Base-by-base conservation (phyloP, 2,329 filamentous ascomycete genomes). In the Xylariaceae sp. region DNA sequence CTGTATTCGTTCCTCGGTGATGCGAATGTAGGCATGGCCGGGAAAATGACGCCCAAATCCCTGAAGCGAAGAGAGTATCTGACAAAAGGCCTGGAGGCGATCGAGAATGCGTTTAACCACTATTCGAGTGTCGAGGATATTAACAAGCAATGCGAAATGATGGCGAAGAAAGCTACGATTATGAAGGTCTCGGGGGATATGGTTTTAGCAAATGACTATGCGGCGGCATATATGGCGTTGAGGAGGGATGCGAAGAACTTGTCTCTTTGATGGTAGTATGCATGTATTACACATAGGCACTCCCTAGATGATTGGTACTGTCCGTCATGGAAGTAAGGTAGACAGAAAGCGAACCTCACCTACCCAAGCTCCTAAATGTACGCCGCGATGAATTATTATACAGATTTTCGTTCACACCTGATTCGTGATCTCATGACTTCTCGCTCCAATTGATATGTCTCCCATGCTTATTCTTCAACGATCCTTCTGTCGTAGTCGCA, bases 151-250 rank as follows among this genome's bases (percentile, higher is more conserved):
- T 85, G 88, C 62, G 86, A 90, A 67, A 83, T 88, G 74, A 79
- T 91, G 71, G 85, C 86, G 17, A 94, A 94, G 74, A 91, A 89
- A 69, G 86, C 87, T 3, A 83, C 83, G 44, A 78, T 95, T 44
- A 87, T 89, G 74, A 83, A 85, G 66, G 71, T 86, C 42, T 75
- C 80, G 7, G 87, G 85, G 1, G 86, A 90, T 58, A 67, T 75
- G 56, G 74, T 73, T 15, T 60, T 84, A 54, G 82, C 85, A 1
- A 85, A 86, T 58, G 82, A 86, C 54, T 85, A 78, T 58, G 84
- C 85, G 1, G 81, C 82, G 2, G 79, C 77, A 55, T 89, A 87
- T 64, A 65, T 86, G 39, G 77, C 79, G 55, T 59, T 88, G 44
- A 74, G 75, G 59, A 75, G 70, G 56, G 69, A 72, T 52, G 69